Percentiles rank a stretch among this genome's conserved stretches.
These are phyloP conservation scores for Talaromyces adpressus DNA, from an alignment of 495 filamentous ascomycete genomes.

Conservation along the genomic window DNA sequence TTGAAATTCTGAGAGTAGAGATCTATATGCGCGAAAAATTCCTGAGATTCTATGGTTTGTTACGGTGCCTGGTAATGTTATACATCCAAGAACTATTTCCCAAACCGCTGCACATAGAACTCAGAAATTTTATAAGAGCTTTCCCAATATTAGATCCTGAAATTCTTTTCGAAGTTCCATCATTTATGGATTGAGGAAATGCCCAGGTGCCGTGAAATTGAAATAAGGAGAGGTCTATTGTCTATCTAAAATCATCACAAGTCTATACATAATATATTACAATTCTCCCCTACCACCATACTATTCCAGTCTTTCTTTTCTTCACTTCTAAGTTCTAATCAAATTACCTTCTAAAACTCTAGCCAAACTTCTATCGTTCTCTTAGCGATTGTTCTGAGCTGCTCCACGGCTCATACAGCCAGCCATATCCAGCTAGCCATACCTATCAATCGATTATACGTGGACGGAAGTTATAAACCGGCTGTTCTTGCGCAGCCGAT, in stretches of 20 bases:
- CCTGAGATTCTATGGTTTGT: no score
- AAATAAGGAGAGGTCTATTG: neutral
- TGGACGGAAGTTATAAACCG: neutral
- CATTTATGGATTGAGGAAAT: neutral
- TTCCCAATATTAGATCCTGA: no score
- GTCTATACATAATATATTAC: neutral
- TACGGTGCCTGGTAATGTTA: no score
- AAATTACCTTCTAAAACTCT: no score
- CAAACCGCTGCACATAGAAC: no score
- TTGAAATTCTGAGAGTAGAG: no score
- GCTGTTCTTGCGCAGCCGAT: neutral
- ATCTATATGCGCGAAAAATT: no score
- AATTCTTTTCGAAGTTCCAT: no score
- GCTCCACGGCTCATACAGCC: neutral
- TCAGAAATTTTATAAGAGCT: no score
- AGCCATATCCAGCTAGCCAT: neutral
- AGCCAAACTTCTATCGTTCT: neutral
- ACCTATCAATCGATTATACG: neutral
- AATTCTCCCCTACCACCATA: neutral
- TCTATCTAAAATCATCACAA: neutral
- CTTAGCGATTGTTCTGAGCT: neutral
- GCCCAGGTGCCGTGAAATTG: neutral
- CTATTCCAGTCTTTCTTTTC: neutral
- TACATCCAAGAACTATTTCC: no score
- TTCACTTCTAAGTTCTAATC: neutral